Evolutionary conservation across 176 grass and related monocot genomes (phyloP), one percentile per base, ranked within the genome.

Genomic region (Lolium multiflorum): DNA sequence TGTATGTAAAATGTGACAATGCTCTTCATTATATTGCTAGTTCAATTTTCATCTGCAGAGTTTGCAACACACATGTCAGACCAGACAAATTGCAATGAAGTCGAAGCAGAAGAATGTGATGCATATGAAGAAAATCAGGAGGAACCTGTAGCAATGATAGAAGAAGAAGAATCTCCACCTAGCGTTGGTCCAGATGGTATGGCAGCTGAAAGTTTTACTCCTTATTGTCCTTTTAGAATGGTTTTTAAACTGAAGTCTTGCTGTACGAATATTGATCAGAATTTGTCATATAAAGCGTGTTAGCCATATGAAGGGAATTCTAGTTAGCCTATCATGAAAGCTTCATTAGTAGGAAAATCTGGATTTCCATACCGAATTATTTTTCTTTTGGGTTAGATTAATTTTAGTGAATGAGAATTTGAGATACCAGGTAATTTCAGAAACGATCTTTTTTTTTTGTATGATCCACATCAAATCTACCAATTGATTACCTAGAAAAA

Each of bases 111-210:
- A 82, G 94, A 96, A 62, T 84, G 78, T 44, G 94, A 92, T 60
- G 82, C 74, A 18, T 96, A 92, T 70, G 94, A 94, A 88, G 94
- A 95, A 85, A 93, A 90, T 58, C 89, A 96, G 67, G 94, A 93
- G 52, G 94, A 96, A 66, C 91, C 85, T 83, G 78, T 93, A 60
- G 89, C 91, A 57, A 96, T 96, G 91, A 80, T 93, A 38, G 94
- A 96, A 38, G 94, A 96, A 38, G 94, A 96, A 81, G 94, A 86
- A 81, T 96, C 91, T 83, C 91, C 94, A 75, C 88, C 87, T 35
- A 85, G 85, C 78, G 59, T 82, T 83, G 87, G 58, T 57, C 89
- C 71, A 58, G 76, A 92, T 79, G 82, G 88, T 89, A 65, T 60
- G 69, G 64, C 25, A 78, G 43, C 61, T 84, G 77, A 22, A 81